Conservation (phyloP, 768 basidiomycete genomes). For the Lyophyllum semitale region DNA sequence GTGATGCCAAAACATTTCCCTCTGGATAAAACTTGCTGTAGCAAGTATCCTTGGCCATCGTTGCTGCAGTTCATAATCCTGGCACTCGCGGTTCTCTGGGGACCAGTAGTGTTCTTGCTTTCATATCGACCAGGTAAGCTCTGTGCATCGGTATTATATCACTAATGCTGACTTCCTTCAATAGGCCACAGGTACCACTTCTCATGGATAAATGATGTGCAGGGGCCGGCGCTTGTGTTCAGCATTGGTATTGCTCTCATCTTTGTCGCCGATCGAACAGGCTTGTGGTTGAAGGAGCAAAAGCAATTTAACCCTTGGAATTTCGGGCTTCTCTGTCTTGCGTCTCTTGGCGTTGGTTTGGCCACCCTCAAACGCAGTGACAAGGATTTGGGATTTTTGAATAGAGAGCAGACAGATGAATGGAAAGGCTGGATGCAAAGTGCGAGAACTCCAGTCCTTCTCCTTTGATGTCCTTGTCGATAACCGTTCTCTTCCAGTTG, state of each 20-base stretch:
- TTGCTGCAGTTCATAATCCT: slow-evolving; percentile 58
- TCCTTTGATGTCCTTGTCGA: slow-evolving; percentile 3
- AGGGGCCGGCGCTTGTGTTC: slow-evolving; percentile 57
- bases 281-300: slow-evolving; percentile 87
- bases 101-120: slow-evolving; percentile 48
- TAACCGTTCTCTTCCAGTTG: slow-evolving; percentile 47
- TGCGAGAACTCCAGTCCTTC: slow-evolving; percentile 33
- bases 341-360: slow-evolving; percentile 58
- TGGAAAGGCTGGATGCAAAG: slow-evolving; percentile 99
- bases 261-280: slow-evolving; percentile 83
- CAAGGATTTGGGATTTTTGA: slow-evolving; percentile 86
- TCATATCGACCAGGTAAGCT: slow-evolving; percentile 20
- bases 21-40: slow-evolving; percentile 80
- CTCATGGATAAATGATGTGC: slow-evolving; percentile 31
- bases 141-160: slow-evolving; percentile 3
- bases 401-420: slow-evolving; percentile 92
- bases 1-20: slow-evolving; percentile 61
- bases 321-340: slow-evolving; percentile 62
- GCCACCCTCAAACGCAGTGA: slow-evolving; percentile 68
- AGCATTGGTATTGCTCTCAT: slow-evolving; percentile 68
- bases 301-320: slow-evolving; percentile 76
- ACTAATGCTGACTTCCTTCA: neutral
- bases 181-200: slow-evolving; percentile 6
- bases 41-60: slow-evolving; percentile 69
- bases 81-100: slow-evolving; percentile 45